A percentile compares a stretch with the other conserved stretches of the same genome.
These are phyloP conservation scores for Pseudogymnoascus sp. DNA, from an alignment of 2,329 filamentous ascomycete species.

Conservation along the genomic window DNA sequence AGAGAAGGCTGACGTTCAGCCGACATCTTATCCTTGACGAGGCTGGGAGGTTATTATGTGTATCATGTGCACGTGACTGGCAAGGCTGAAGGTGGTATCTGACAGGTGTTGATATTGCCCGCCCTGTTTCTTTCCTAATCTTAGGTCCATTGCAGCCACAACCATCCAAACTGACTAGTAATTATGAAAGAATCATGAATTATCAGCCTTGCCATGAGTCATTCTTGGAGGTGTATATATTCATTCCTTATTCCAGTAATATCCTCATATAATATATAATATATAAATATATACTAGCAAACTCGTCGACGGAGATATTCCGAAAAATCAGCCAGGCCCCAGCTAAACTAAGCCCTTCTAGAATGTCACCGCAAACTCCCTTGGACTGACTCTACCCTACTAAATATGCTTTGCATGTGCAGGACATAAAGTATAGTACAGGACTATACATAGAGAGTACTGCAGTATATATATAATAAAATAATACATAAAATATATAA, in stretches of 20 bases:
- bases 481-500: not conserved
- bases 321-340: not conserved
- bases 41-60: not conserved
- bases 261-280: too few species aligned
- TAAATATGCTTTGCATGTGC: not conserved
- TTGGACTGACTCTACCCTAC: not conserved
- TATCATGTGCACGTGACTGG: not conserved
- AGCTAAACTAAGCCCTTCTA: not conserved
- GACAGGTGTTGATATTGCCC: not conserved
- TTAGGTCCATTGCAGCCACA: not conserved
- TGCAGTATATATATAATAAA: not conserved
- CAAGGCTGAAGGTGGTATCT: not conserved
- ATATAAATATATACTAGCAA: not conserved
- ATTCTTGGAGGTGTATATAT: not conserved
- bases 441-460: not conserved
- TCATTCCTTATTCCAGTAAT: not conserved
- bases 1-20: constrained; percentile 6
- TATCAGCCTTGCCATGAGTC: not conserved
- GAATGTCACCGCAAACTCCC: not conserved
- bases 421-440: not conserved
- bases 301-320: not conserved
- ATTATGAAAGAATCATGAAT: not conserved
- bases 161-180: not conserved
- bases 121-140: not conserved
- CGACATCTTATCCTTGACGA: constrained; percentile 4